Base-by-base conservation (phyloP, 2,329 filamentous ascomycete genomes). In the Orbilia blumenaviensis region DNA sequence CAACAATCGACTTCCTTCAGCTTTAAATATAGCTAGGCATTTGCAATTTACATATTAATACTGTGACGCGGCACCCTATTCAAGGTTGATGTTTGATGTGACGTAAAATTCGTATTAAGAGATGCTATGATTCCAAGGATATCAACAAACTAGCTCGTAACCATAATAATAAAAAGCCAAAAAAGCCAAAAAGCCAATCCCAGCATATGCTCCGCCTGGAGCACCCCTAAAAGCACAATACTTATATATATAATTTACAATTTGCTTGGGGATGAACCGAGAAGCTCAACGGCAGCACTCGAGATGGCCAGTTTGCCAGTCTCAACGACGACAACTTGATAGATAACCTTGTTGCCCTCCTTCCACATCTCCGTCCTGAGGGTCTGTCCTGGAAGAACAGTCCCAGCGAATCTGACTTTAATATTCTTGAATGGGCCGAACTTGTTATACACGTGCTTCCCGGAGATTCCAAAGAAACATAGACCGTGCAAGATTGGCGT, bases 401-500 rank as follows among this genome's bases (percentile, higher is more conserved):
- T 89, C 67, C 93, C 93, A 1, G 92, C 92, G 82, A 97, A 97
- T 78, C 93, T 87, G 23, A 96, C 93, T 87, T 97, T 97, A 85
- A 97, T 90, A 85, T 93, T 96, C 87, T 91, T 92, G 85, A 91
- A 93, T 52, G 88, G 84, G 2, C 95, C 95, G 81, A 90, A 98
- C 78, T 87, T 90, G 84, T 93, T 88, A 82, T 94, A 91, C 41
- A 99, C 89, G 75, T 94, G 93, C 87, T 97, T 97, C 78, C 91
- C 92, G 14, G 92, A 90, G 79, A 98, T 89, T 80, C 95, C 95
- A 81, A 99, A 94, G 82, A 90, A 95, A 88, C 93, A 97, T 38
- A 99, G 89, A n/a, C 95, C 95, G 85, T 99, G 95, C 64, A 99
- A 86, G 82, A 99, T 99, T 10, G 95, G 95, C 27, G 86, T 89